Evolutionary conservation across 73 alveolate species (phyloP).

Genomic region (Diophrys sp.): DNA sequence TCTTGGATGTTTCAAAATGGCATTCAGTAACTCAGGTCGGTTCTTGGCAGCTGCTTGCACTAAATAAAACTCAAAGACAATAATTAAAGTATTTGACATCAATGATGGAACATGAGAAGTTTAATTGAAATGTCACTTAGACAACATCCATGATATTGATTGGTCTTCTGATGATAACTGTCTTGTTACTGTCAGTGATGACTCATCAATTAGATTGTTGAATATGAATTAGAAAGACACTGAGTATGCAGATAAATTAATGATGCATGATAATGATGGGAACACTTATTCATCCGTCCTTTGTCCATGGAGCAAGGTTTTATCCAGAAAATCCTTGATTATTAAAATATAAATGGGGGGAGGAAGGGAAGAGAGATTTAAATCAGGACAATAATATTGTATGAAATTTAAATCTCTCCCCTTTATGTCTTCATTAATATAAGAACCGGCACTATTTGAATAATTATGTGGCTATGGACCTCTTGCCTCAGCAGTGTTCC

Average conservation of each 20-base stretch:
- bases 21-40: slow-evolving; percentile 87
- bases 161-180: slow-evolving; percentile 87
- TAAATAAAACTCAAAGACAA: slow-evolving; percentile 80
- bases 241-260: slow-evolving; percentile 59
- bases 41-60: slow-evolving; percentile 96
- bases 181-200: slow-evolving; percentile 84
- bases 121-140: slow-evolving; percentile 91
- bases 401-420: too few species aligned
- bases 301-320: slow-evolving; percentile 87
- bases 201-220: slow-evolving; percentile 88
- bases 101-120: slow-evolving; percentile 76
- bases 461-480: too few species aligned
- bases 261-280: slow-evolving; percentile 22
- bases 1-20: slow-evolving; percentile 90
- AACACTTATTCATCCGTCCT: slow-evolving; percentile 93
- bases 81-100: slow-evolving; percentile 84
- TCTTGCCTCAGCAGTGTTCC: too few species aligned
- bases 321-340: slow-evolving; percentile 69
- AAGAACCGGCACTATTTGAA: too few species aligned
- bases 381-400: too few species aligned
- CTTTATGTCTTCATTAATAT: too few species aligned
- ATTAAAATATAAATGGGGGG: slow-evolving; percentile 50
- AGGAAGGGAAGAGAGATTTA: too few species aligned
- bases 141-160: slow-evolving; percentile 87
- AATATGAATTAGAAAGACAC: slow-evolving; percentile 69